Percentiles rank a stretch among this genome's conserved stretches.
phyloP scores from a whole-genome alignment of 768 basidiomycete species.

The Rhizopogon salebrosus region DNA sequence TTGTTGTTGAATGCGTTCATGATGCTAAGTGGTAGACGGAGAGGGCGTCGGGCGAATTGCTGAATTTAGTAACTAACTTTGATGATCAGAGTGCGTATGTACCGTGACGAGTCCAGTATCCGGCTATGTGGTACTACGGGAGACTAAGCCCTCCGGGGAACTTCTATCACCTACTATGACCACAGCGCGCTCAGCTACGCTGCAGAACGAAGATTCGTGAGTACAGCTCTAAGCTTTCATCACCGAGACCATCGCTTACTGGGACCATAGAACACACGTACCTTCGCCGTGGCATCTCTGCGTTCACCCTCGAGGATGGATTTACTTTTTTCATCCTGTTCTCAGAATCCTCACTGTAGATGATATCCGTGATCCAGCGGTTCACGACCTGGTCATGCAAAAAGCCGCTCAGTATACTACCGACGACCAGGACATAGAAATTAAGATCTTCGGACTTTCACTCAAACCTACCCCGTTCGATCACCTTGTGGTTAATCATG shows the following conservation, averaged over 20 bases:
- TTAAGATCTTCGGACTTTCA: slow-evolving; percentile 32
- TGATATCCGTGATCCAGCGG: slow-evolving; percentile 38
- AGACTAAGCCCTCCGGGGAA: too few species aligned
- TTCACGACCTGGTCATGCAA: slow-evolving; percentile 24
- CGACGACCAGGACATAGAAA: slow-evolving; percentile 33
- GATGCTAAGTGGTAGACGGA: background rate
- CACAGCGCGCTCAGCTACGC: slow-evolving; percentile 7
- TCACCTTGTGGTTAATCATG: slow-evolving; percentile 40
- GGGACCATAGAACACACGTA: background rate
- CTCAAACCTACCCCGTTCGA: slow-evolving; percentile 23
- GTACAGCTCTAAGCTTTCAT: slow-evolving; percentile 4
- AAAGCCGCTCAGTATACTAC: slow-evolving; percentile 25
- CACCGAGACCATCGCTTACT: slow-evolving; percentile 3
- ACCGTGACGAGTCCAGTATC: too few species aligned
- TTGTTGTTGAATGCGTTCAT: background rate
- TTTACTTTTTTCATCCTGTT: slow-evolving; percentile 42
- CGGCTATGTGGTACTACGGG: background rate
- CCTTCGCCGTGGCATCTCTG: slow-evolving; percentile 32
- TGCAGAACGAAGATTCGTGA: slow-evolving; percentile 7
- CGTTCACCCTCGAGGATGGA: slow-evolving; percentile 43
- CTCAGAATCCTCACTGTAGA: slow-evolving; percentile 43
- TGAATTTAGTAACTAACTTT: too few species aligned
- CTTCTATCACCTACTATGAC: too few species aligned
- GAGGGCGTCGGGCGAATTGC: too few species aligned
- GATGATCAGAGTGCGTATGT: too few species aligned